These are phyloP conservation scores for Mortierella sp. DNA, from an alignment of 371 early-diverging fungal genomes.

Conservation along the genomic window DNA sequence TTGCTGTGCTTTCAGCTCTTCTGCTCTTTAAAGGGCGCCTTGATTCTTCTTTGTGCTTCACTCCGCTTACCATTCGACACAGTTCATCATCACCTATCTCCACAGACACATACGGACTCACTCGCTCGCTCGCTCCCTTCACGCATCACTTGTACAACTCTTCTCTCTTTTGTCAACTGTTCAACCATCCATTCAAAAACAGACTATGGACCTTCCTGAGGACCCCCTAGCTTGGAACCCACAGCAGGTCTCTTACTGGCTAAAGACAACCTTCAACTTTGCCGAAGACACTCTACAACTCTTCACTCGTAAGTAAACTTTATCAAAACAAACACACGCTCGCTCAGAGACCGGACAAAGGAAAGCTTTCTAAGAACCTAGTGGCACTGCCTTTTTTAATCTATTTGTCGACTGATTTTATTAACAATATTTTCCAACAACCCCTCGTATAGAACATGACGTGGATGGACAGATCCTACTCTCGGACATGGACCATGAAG, in stretches of 20 bases:
- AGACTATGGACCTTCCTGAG: slow-evolving; percentile 19
- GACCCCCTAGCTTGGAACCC: slow-evolving; percentile 34
- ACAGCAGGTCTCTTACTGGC: slow-evolving; percentile 19
- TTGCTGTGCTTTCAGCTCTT: too few species aligned
- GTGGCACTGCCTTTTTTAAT: background rate
- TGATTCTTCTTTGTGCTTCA: too few species aligned
- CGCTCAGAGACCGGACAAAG: too few species aligned
- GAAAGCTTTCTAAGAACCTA: too few species aligned
- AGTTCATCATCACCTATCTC: too few species aligned
- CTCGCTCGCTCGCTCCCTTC: background rate
- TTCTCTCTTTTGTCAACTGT: too few species aligned
- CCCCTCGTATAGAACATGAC: slow-evolving; percentile 28
- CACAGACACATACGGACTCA: too few species aligned
- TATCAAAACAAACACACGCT: background rate
- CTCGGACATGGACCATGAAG: slow-evolving; percentile 33
- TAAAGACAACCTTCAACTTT: slow-evolving; percentile 23
- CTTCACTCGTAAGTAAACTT: slow-evolving; percentile 22
- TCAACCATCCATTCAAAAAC: background rate
- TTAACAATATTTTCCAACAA: background rate
- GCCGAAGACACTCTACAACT: slow-evolving; percentile 19
- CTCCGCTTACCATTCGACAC: too few species aligned
- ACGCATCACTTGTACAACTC: too few species aligned
- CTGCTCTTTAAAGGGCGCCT: too few species aligned
- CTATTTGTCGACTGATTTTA: background rate
- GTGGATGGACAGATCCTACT: slow-evolving; percentile 40